phyloP scores from a whole-genome alignment of 2,329 filamentous ascomycete species.

The Pseudocercospora crystallina region DNA sequence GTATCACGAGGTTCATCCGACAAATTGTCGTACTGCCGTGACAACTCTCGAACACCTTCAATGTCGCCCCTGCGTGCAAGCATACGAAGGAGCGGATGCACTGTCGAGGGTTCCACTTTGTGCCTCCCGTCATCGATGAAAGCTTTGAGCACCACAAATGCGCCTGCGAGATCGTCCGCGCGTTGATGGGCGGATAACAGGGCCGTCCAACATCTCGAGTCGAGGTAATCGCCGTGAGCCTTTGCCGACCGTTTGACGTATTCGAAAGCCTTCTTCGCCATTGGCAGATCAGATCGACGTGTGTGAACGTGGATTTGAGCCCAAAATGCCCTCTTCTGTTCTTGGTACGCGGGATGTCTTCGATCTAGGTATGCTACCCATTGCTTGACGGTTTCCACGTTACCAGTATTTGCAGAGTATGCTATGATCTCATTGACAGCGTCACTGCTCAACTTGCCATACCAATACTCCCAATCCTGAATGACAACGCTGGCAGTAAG shows the following conservation, averaged over 20 bases:
- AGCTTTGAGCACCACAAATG: conserved; percentile 62
- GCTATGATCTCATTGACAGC: conserved; percentile 23
- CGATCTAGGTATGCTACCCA: conserved; percentile 34
- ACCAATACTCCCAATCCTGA: conserved; percentile 28
- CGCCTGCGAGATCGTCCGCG: conserved; percentile 65
- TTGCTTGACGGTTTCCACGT: conserved; percentile 34
- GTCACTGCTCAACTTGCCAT: conserved; percentile 21
- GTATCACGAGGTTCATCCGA: conserved; percentile 52
- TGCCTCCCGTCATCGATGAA: conserved; percentile 51
- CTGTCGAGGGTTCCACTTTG: conserved; percentile 63
- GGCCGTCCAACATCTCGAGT: conserved; percentile 69
- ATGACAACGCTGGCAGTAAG: conserved; percentile 17
- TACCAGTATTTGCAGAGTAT: conserved; percentile 37
- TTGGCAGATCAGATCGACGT: conserved; percentile 61
- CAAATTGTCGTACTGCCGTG: conserved; percentile 59
- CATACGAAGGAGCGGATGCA: conserved; percentile 72
- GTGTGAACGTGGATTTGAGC: conserved; percentile 72
- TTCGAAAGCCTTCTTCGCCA: conserved; percentile 62
- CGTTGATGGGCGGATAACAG: conserved; percentile 70
- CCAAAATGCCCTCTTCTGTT: conserved; percentile 25
- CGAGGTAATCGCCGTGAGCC: conserved; percentile 44
- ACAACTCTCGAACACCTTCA: conserved; percentile 64
- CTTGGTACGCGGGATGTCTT: conserved; percentile 22
- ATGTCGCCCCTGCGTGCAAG: conserved; percentile 71
- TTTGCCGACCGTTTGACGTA: conserved; percentile 50